Percentiles rank a stretch among this genome's conserved stretches.
These are phyloP conservation scores for Diaporthe sp. DNA, from an alignment of 2,329 filamentous ascomycete species.

Conservation along the genomic window DNA sequence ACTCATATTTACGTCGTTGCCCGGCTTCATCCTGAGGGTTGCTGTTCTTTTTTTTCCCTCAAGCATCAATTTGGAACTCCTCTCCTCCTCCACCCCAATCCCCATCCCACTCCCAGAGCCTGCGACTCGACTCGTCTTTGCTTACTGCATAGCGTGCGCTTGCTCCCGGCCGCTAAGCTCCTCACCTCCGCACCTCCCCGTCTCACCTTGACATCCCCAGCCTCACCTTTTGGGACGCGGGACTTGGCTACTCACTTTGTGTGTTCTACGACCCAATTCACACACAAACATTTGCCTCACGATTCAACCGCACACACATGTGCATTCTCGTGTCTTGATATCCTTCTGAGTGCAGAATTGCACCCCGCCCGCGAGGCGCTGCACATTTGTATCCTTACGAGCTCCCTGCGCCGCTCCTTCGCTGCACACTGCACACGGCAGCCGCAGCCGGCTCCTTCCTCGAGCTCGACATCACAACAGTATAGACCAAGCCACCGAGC, in stretches of 20 bases:
- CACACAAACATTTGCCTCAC: not conserved
- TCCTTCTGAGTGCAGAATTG: not conserved
- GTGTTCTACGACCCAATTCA: not conserved
- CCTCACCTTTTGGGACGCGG: conserved; percentile 14
- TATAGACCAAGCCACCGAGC: conserved; percentile 40
- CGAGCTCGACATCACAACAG: conserved; percentile 5
- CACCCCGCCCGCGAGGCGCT: conserved; percentile 7
- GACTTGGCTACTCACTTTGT: not conserved
- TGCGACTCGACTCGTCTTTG: not conserved
- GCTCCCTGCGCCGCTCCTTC: not conserved
- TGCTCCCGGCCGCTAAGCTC: not conserved
- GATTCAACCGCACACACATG: not conserved
- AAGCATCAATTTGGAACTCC: conserved; percentile 14
- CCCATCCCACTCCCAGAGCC: not conserved
- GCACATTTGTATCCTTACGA: conserved; percentile 23
- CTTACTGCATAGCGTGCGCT: conserved; percentile 27
- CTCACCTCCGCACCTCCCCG: not conserved
- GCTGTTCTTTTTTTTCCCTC: not conserved
- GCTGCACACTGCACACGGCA: conserved; percentile 3
- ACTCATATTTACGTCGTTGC: conserved; percentile 29
- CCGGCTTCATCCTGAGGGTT: conserved; percentile 13
- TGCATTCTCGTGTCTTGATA: conserved; percentile 8
- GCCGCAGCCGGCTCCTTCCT: conserved; percentile 4
- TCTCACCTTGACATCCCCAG: not conserved
- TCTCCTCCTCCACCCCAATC: not conserved